Evolutionary conservation across 768 basidiomycete species (phyloP).

Genomic region (Russula ochroleuca): DNA sequence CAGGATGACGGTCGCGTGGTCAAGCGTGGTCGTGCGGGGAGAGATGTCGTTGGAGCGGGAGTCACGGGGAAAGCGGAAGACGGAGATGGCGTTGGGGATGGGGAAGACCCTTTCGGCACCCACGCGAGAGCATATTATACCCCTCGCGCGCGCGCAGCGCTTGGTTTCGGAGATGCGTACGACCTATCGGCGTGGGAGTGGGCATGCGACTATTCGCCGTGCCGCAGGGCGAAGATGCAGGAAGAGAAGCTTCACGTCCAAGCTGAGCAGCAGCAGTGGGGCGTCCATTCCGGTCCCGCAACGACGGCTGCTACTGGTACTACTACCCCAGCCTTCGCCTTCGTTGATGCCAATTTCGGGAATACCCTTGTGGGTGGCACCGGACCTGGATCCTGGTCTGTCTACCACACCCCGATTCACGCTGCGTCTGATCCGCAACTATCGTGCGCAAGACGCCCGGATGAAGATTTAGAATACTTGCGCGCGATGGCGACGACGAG

Average conservation of each 20-base stretch:
- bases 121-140: constrained; percentile 16
- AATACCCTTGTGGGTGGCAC: background rate
- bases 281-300: background rate
- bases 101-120: constrained; percentile 14
- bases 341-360: background rate
- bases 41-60: background rate
- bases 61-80: background rate
- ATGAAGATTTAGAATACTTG: constrained; percentile 15
- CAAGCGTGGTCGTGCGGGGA: background rate
- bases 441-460: background rate
- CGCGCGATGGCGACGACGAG: constrained; percentile 9
- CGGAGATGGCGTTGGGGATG: background rate
- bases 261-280: too few species aligned
- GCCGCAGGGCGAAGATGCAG: background rate
- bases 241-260: background rate
- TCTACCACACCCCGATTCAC: constrained; percentile 9
- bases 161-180: constrained; percentile 16
- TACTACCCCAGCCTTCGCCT: background rate
- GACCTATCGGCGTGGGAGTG: constrained; percentile 22
- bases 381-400: background rate
- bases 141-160: constrained; percentile 5
- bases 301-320: too few species aligned
- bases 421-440: constrained; percentile 19
- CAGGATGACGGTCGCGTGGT: background rate
- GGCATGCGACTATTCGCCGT: constrained; percentile 11